Base-by-base conservation (phyloP, 305 asterid genomes). In the Rubia tinctorum region DNA sequence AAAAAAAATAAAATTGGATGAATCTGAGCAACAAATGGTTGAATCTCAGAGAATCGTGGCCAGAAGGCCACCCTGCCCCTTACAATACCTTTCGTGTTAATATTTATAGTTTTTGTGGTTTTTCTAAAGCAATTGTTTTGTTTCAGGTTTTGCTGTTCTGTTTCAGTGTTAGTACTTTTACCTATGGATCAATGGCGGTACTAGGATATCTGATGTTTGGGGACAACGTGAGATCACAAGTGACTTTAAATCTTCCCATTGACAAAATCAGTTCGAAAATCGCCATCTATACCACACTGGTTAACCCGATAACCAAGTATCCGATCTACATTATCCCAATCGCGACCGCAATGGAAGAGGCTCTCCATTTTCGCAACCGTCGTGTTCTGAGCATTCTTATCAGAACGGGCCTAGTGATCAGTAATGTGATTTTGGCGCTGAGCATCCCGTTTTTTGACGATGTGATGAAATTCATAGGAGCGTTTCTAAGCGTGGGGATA, bases 221-320 rank as follows among this genome's bases (percentile, higher is more conserved):
- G 12, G 44, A 78, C 27, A 51, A 68, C 27, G 25, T 82, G 45
- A 59, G 47, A 76, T 82, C 91, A 4, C 90, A 85, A 68, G 71
- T 89, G 11, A 85, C 95, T 0, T 47, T 89, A 70, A 89, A 87
- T 75, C 90, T 87, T 37, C 90, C 95, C 0, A 62, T 63, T 0
- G 20, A 66, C n/a, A 69, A 71, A 13, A n/a, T 71, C 13, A 71
- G 78, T 20, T 80, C 80, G 2, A 80, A 78, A 40, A 23, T 87
- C 0, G 90, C 90, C 0, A 87, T 87, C 47, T 84, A 84, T 55
- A 77, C 87, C 2, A 87, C 88, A 2, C 23, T 87, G 42, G 64
- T 58, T 22, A 85, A 66, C 60, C 86, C 90, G 6, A 55, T 85
- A 2, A 82, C 88, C 44, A 86, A 85, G 43, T 86, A 85, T 18